Conservation (phyloP, 176 grass and related monocot species). For the Oryza coarctata region DNA sequence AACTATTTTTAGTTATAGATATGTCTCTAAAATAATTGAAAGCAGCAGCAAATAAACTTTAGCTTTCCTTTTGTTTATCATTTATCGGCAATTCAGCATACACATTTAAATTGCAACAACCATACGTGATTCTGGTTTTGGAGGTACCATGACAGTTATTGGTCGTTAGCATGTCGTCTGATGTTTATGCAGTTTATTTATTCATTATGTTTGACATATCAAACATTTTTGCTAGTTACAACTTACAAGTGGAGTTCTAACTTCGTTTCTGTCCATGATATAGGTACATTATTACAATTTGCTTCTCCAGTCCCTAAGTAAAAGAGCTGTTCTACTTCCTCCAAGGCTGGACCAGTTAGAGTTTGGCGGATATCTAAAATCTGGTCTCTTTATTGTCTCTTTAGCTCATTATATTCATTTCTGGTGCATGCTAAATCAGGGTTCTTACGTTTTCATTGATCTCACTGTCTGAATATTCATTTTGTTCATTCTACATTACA, state of each 20-base stretch:
- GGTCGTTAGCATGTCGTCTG: constrained; percentile 1
- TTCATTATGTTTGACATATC: not conserved
- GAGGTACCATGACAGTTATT: constrained; percentile 6
- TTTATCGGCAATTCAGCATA: not conserved
- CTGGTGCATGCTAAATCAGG: not conserved
- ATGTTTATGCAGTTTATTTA: constrained; percentile 4
- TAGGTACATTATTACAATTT: constrained; percentile 80
- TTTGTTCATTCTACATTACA: constrained; percentile 25
- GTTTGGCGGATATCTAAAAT: constrained; percentile 90
- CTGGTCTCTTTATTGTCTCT: constrained; percentile 42
- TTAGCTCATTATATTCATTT: constrained; percentile 16
- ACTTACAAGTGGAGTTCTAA: constrained; percentile 7
- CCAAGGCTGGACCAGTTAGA: constrained; percentile 78
- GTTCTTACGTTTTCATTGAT: constrained; percentile 10
- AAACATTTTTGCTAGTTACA: not conserved
- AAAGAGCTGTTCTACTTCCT: constrained; percentile 78
- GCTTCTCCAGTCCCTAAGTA: constrained; percentile 79
- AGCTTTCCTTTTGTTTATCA: not conserved
- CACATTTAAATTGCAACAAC: not conserved
- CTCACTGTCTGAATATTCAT: not conserved
- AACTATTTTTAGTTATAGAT: not conserved
- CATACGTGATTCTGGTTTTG: not conserved
- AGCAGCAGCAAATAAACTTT: not conserved
- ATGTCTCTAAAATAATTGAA: constrained; percentile 11
- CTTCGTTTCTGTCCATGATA: not conserved